Evolutionary conservation across 1,284 basidiomycete genomes (phyloP).

Genomic region (Puccinia triticina): DNA sequence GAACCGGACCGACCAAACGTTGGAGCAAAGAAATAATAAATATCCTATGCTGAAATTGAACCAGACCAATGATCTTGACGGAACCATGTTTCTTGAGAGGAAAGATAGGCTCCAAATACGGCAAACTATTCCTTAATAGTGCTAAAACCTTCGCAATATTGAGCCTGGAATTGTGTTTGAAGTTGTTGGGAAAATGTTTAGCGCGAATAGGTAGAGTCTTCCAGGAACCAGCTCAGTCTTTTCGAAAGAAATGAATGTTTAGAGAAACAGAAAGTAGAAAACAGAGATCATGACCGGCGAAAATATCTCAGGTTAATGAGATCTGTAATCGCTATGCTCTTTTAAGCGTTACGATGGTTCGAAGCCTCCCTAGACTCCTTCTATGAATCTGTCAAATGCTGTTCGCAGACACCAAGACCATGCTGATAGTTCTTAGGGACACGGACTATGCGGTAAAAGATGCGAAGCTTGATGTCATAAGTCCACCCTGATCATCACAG

Average conservation of each 20-base stretch:
- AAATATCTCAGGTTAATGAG: slow-evolving; percentile 10
- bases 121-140: not conserved
- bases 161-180: not conserved
- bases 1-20: slow-evolving; percentile 16
- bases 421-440: slow-evolving; percentile 4
- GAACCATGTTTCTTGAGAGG: not conserved
- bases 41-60: slow-evolving; percentile 12
- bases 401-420: not conserved
- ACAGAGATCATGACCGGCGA: not conserved
- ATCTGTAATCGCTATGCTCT: slow-evolving; percentile 8
- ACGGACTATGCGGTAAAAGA: not conserved
- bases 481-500: not conserved
- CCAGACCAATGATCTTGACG: not conserved
- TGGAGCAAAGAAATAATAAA: slow-evolving; percentile 1
- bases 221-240: not conserved
- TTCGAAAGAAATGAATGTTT: not conserved
- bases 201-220: not conserved
- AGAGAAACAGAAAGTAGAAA: not conserved
- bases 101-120: not conserved
- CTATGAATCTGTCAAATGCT: not conserved
- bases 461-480: slow-evolving; percentile 4
- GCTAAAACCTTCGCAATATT: not conserved
- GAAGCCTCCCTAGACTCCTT: too few species aligned
- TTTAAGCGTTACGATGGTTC: not conserved
- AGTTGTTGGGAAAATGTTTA: not conserved